phyloP scores from a whole-genome alignment of 1,284 basidiomycete genomes.

The Ustilago esculenta region DNA sequence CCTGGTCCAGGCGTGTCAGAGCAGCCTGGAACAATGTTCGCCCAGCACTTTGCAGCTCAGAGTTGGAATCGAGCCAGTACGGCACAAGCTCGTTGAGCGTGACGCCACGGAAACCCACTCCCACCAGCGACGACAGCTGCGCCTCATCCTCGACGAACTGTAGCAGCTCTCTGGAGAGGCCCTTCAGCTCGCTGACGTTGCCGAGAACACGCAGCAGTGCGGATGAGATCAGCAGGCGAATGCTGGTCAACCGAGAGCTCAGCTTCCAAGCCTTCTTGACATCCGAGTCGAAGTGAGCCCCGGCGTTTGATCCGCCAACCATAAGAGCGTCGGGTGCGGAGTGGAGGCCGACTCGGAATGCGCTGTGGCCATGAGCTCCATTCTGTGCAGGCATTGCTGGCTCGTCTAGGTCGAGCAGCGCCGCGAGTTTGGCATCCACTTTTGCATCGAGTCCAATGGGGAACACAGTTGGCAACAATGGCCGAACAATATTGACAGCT shows the following conservation, averaged over 20 bases:
- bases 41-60: constrained; percentile 43
- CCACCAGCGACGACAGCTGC: constrained; percentile 12
- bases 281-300: neutral
- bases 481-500: constrained; percentile 49
- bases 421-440: constrained; percentile 29
- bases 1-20: constrained; percentile 13
- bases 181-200: constrained; percentile 22
- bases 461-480: constrained; percentile 50
- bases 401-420: constrained; percentile 26
- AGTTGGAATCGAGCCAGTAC: constrained; percentile 63
- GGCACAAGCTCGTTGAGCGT: constrained; percentile 77
- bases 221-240: constrained; percentile 20
- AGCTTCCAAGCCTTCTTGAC: constrained; percentile 25
- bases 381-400: neutral
- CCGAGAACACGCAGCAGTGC: constrained; percentile 32
- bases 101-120: constrained; percentile 68
- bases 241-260: constrained; percentile 33
- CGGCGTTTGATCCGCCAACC: constrained; percentile 5
- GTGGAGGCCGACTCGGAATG: constrained; percentile 24
- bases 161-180: constrained; percentile 15
- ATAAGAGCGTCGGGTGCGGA: constrained; percentile 28
- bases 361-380: neutral
- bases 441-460: constrained; percentile 36
- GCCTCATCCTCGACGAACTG: constrained; percentile 25
- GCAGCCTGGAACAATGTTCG: constrained; percentile 27